phyloP scores from a whole-genome alignment of 1,284 basidiomycete genomes.

The Ceratobasidium sp. region DNA sequence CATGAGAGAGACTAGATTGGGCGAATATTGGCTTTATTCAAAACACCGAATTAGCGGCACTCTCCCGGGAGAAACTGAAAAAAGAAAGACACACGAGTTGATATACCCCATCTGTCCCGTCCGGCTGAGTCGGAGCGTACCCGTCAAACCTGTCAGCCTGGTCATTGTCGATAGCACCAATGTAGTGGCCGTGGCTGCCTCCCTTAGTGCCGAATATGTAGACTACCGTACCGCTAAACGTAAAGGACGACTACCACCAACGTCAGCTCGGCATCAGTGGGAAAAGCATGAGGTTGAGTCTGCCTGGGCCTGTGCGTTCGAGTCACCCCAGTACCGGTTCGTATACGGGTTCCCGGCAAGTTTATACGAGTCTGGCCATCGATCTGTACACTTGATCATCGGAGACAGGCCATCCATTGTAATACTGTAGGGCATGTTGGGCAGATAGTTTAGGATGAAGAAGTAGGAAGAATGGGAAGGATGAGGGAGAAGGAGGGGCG shows the following conservation, averaged over 20 bases:
- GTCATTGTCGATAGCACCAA: constrained; percentile 23
- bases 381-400: constrained; percentile 20
- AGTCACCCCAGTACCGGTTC: constrained; percentile 18
- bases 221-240: constrained; percentile 25
- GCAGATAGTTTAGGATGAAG: too few species aligned
- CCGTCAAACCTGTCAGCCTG: constrained; percentile 27
- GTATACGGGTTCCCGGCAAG: not conserved
- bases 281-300: not conserved
- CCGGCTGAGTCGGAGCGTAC: constrained; percentile 11
- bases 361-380: constrained; percentile 18
- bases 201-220: constrained; percentile 37
- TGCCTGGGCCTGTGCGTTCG: constrained; percentile 33
- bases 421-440: constrained; percentile 34
- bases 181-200: constrained; percentile 24
- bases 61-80: not conserved
- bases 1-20: constrained; percentile 6
- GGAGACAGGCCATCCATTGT: constrained; percentile 27
- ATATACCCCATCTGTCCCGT: constrained; percentile 32
- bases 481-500: not conserved
- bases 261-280: not conserved
- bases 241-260: not conserved
- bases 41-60: not conserved
- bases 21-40: constrained; percentile 22
- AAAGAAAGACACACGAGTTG: constrained; percentile 6
- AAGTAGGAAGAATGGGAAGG: too few species aligned